Percentiles rank a stretch among this genome's conserved stretches.
Conservation (phyloP, 176 grass and related monocot species). For the Oropetium thomaeum region DNA sequence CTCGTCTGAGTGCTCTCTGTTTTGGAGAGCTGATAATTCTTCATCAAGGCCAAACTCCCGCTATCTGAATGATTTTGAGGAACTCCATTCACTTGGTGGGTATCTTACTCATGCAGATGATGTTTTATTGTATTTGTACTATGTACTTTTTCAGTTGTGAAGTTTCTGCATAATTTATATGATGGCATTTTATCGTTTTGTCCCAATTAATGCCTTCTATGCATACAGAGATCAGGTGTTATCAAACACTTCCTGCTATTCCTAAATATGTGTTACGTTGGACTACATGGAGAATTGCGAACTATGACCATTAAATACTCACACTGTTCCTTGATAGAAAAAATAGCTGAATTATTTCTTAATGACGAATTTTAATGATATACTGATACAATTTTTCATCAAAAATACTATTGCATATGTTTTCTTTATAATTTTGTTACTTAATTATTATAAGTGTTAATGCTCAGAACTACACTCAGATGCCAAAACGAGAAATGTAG, state of each 20-base stretch:
- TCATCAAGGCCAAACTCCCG: constrained; percentile 85
- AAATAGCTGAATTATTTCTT: neutral
- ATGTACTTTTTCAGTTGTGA: neutral
- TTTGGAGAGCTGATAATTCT: constrained; percentile 70
- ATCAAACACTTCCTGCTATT: neutral
- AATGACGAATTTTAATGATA: too few relatives aligned
- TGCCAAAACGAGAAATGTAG: too few relatives aligned
- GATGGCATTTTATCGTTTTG: neutral
- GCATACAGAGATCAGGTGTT: neutral
- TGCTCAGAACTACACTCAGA: too few relatives aligned
- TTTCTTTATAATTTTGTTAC: too few relatives aligned
- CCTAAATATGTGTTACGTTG: neutral
- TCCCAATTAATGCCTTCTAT: neutral
- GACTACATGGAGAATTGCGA: neutral
- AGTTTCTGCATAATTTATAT: neutral
- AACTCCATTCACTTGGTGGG: constrained; percentile 89
- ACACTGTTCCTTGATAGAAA: too few relatives aligned
- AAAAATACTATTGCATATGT: too few relatives aligned
- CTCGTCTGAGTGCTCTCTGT: constrained; percentile 67
- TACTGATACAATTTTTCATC: too few relatives aligned
- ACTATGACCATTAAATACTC: neutral
- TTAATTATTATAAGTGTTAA: too few relatives aligned
- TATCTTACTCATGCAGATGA: constrained; percentile 4
- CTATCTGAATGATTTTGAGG: constrained; percentile 94
- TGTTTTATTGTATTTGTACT: neutral